Base-by-base conservation (phyloP, 78 protist species). In the Dictyostelium brefeldianum region DNA sequence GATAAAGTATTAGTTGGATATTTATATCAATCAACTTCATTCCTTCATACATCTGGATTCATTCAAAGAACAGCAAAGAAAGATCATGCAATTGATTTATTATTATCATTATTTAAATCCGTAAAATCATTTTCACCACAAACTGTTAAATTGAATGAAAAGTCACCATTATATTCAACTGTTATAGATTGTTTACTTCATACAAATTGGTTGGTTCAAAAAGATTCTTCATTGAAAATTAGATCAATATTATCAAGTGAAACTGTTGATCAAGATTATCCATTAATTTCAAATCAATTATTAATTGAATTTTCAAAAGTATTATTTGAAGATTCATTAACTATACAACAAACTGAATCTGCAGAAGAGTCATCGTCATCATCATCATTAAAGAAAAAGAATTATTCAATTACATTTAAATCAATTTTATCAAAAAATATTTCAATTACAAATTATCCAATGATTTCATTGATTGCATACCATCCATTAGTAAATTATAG, bases 31-130 rank as follows among this genome's bases (percentile, higher is more conserved):
- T 17, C 62, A 25, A 36, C 29, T 46, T 25, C 81, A 43, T 87
- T 87, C 53, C 46, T 77, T 25, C 84, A 87, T n/a, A 81, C 65
- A n/a, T 10, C 43, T 6, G 80, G 71, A 10, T 87, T 65, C 78
- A 56, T 87, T 27, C 50, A 43, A 22, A 41, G 93, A 48, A 50
- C 84, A 43, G 3, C n/a, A 0, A 87, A 87, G 29, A 77, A 53
- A 18, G 93, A 87, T 65, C 65, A 74, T 4, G 77, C 22, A 11
- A 29, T 80, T 25, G 62, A 48, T 46, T 18, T 87, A 7, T 22
- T 87, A 10, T 56, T 69, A 43, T 6, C 41, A 7, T 11, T 77
- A 8, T 48, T 87, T 29, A 12, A 50, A 4, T 10, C 50, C n/a
- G 62, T 70, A 25, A 77, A 74, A 54, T 22, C 17, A 4, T 65